Evolutionary conservation across 1,284 basidiomycete species (phyloP).

Genomic region (Stereum hirsutum): DNA sequence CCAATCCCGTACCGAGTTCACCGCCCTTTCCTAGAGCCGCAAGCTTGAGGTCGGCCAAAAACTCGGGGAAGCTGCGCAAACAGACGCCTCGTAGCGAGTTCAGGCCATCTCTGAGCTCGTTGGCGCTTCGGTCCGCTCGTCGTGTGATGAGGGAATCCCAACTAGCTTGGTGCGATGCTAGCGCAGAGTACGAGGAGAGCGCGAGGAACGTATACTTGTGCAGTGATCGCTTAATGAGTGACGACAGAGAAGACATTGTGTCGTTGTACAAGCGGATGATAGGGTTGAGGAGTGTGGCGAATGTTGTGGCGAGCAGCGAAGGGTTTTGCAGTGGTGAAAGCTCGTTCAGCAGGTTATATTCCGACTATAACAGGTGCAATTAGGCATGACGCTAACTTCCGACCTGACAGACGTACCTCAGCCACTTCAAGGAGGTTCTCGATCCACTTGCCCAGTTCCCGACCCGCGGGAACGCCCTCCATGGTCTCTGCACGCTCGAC

Average conservation of each 20-base stretch:
- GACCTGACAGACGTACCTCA: slow-evolving; percentile 34
- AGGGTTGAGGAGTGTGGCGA: slow-evolving; percentile 50
- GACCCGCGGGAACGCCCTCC: slow-evolving; percentile 52
- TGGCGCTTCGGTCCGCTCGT: slow-evolving; percentile 39
- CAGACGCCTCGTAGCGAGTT: slow-evolving; percentile 56
- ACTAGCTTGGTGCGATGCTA: slow-evolving; percentile 41
- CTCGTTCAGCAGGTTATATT: slow-evolving; percentile 52
- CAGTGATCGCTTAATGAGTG: slow-evolving; percentile 73
- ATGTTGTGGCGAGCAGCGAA: slow-evolving; percentile 42
- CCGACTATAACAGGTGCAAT: slow-evolving; percentile 31
- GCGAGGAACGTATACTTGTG: slow-evolving; percentile 80
- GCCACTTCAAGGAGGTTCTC: slow-evolving; percentile 49
- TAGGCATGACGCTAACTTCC: not conserved
- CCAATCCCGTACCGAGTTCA: slow-evolving; percentile 47
- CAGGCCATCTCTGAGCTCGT: slow-evolving; percentile 63
- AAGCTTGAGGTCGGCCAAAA: slow-evolving; percentile 64
- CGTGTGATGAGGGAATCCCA: slow-evolving; percentile 61
- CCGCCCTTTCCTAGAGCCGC: slow-evolving; percentile 39
- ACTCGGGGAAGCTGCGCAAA: slow-evolving; percentile 72
- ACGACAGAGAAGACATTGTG: slow-evolving; percentile 51
- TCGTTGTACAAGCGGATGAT: slow-evolving; percentile 53
- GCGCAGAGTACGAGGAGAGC: slow-evolving; percentile 51
- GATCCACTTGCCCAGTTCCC: slow-evolving; percentile 62
- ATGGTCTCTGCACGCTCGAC: slow-evolving; percentile 58
- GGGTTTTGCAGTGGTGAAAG: slow-evolving; percentile 48